Conservation (phyloP, 306 rosid species). For the Quercus engelmannii region DNA sequence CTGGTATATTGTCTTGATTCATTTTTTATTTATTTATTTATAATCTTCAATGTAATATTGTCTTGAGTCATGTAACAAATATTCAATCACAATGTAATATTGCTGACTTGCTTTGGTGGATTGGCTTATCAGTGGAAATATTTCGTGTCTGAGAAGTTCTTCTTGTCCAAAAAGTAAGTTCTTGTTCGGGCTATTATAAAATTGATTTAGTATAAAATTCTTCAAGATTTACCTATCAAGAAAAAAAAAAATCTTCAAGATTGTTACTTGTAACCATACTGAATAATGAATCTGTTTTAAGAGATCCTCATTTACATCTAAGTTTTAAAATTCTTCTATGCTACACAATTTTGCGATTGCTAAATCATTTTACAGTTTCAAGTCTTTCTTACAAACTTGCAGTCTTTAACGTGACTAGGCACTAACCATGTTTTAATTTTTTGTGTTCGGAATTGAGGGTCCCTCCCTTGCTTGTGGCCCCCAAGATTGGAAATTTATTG, state of each 20-base stretch:
- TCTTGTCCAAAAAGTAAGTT: slow-evolving; percentile 19
- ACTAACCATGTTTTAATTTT: background rate
- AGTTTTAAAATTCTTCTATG: background rate
- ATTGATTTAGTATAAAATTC: background rate
- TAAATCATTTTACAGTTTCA: background rate
- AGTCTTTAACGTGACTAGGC: background rate
- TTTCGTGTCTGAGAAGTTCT: slow-evolving; percentile 20
- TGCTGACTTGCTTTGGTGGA: slow-evolving; percentile 8
- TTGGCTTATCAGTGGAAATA: slow-evolving; percentile 13
- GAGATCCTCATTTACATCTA: background rate
- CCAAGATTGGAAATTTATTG: no score
- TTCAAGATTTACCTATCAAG: background rate
- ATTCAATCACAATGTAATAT: background rate
- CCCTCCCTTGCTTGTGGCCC: no score
- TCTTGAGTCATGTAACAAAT: background rate
- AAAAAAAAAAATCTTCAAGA: no score
- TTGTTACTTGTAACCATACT: no score
- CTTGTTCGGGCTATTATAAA: no score
- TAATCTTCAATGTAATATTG: no score
- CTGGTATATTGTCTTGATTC: background rate
- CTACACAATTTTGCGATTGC: background rate
- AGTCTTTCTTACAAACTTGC: background rate
- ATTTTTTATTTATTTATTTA: no score
- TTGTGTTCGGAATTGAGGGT: no score
- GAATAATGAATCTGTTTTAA: no score